Evolutionary conservation across 139 green algal species (phyloP), one percentile per base, ranked within the genome.

Genomic region (Ettlia oleoabundans): DNA sequence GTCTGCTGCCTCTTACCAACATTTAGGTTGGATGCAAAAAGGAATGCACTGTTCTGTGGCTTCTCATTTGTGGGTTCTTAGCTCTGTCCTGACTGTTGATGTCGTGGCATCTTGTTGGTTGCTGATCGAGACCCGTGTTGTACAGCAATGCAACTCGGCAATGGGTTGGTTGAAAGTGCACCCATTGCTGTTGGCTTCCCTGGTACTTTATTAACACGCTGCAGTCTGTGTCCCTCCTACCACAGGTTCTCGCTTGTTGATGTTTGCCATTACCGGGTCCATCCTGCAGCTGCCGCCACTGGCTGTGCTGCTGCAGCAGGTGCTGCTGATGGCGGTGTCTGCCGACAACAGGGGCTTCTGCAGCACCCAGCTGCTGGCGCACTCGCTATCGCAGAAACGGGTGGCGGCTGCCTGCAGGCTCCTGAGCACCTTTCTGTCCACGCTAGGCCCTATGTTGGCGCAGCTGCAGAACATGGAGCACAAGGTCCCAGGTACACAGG

Each of bases 201-300:
- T 58, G 47, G 47, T 24, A n/a, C n/a, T n/a, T n/a, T n/a, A n/a
- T n/a, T n/a, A n/a, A n/a, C n/a, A n/a, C n/a, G n/a, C n/a, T n/a
- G n/a, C 58, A 65, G 28, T n/a, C 5, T 24, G 3, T 24, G 22
- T 4, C 9, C 5, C 53, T 24, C 53, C 5, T 24, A 6, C 58
- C 30, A 10, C 63, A 69, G 63, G 63, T 30, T 41, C 63, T 3
- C 63, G 63, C 6, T 30, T 69, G 63, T 2, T 69, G 32, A 18
- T 35, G 5, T 41, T 35, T 1, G 30, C 63, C 30, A 18, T 69
- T 30, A 69, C 63, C 8, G 63, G 28, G 5, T 32, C 32, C 9
- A 32, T 69, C 18, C 63, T 69, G 63, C 63, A 69, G 28, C 63
- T 69, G 63, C 63, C n/a, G 32, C 63, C 63, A 3, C 63, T 69